Conservation (phyloP, 768 basidiomycete genomes). For the Russula vinacea region DNA sequence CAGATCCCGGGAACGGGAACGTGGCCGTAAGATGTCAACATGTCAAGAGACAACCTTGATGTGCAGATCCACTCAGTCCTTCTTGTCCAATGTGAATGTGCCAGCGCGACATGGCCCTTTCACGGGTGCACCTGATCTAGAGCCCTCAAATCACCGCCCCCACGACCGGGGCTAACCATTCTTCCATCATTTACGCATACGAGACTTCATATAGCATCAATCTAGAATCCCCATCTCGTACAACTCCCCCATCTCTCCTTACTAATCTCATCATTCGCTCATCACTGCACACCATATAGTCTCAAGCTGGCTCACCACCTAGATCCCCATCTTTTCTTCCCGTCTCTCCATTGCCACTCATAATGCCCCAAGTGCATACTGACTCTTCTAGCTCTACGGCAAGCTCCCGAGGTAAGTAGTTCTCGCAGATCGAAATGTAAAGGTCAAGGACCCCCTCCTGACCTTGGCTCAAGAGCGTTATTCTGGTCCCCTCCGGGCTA, state of each 20-base stretch:
- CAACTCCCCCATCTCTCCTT: too few relatives aligned
- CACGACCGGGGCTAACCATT: background rate
- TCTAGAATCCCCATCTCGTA: too few relatives aligned
- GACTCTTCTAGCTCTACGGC: background rate
- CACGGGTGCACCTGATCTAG: too few relatives aligned
- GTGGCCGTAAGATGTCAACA: too few relatives aligned
- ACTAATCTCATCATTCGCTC: too few relatives aligned
- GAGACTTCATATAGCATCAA: too few relatives aligned
- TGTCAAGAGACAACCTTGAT: too few relatives aligned
- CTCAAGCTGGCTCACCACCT: background rate
- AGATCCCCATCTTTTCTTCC: background rate
- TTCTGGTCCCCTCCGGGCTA: background rate
- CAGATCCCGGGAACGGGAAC: too few relatives aligned
- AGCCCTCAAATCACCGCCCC: background rate
- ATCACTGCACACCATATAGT: background rate
- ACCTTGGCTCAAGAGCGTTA: background rate
- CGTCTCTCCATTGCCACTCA: background rate
- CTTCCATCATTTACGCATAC: background rate
- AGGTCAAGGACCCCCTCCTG: background rate
- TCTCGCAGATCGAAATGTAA: background rate
- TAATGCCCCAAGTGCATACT: background rate
- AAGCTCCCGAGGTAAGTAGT: background rate
- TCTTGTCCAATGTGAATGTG: too few relatives aligned
- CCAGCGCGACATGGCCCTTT: background rate
- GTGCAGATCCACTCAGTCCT: too few relatives aligned